Conservation (phyloP, 257 asterid genomes). For the Thymus quinquecostatus region DNA sequence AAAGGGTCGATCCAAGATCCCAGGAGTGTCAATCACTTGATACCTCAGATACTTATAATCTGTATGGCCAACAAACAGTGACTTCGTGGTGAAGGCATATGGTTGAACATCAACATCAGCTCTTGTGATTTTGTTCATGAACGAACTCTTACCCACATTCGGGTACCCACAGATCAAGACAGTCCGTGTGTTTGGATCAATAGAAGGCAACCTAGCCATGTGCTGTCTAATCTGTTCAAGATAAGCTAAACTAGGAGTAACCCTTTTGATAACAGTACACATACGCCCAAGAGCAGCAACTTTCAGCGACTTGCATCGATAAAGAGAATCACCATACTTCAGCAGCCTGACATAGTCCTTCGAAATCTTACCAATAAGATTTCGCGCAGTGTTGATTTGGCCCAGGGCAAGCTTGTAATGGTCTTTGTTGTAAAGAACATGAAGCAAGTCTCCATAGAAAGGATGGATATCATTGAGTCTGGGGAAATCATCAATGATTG, state of each 20-base stretch:
- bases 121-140: slow-evolving; percentile 89
- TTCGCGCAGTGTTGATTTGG: slow-evolving; percentile 88
- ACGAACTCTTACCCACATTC: slow-evolving; percentile 97
- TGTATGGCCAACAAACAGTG: slow-evolving; percentile 92
- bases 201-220: slow-evolving; percentile 92
- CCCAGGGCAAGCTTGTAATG: slow-evolving; percentile 99
- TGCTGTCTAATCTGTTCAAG: slow-evolving; percentile 98
- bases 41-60: slow-evolving; percentile 89
- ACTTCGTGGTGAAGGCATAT: slow-evolving; percentile 96
- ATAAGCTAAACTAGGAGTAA: slow-evolving; percentile 92
- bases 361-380: slow-evolving; percentile 75
- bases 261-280: slow-evolving; percentile 86
- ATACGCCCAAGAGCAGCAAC: slow-evolving; percentile 97
- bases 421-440: slow-evolving; percentile 93
- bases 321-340: slow-evolving; percentile 91
- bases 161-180: slow-evolving; percentile 98
- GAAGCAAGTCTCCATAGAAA: slow-evolving; percentile 91
- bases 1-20: slow-evolving; percentile 92
- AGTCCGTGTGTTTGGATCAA: slow-evolving; percentile 96
- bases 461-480: slow-evolving; percentile 93
- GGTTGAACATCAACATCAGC: slow-evolving; percentile 98
- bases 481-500: slow-evolving; percentile 92
- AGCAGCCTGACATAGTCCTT: slow-evolving; percentile 83
- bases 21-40: slow-evolving; percentile 98
- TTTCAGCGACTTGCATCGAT: slow-evolving; percentile 87